Evolutionary conservation across 352 stramenopile species (phyloP), one percentile per base, ranked within the genome.

Genomic region (Halophytophthora polymorphica): DNA sequence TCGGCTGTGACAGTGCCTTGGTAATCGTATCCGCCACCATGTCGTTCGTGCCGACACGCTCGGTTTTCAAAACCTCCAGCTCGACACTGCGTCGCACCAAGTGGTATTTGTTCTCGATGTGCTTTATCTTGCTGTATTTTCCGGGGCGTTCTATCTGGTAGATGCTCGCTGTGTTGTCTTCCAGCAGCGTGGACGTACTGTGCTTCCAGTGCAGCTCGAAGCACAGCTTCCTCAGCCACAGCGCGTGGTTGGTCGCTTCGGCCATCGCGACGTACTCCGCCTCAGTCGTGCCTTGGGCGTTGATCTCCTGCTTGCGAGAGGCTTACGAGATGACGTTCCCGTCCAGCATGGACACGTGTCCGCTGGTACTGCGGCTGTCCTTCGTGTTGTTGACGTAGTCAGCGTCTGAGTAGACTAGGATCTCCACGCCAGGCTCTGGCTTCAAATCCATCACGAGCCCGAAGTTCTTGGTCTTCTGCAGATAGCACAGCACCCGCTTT

Each of bases 51-150:
- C 52, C 37, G 15, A 49, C 38, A 23, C 53, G 43, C 11, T 50
- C 17, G 21, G 53, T 37, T 17, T 36, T 15, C 1, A 71, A 29
- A 11, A 43, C 0, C 10, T 54, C 25, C 1, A 52, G 10, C 6
- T 62, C 35, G 8, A 58, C 59, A 2, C 54, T 50, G 0, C 18
- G 35, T 1, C 59, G 15, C 41, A 40, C 8, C 19, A 51, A 18
- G 44, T 74, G 53, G 36, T 58, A 74, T 21, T 61, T 58, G 31
- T 61, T 63, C 6, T 70, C 60, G 12, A 67, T 61, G 18, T 60
- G 43, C 45, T 72, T 3, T 41, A 17, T 37, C 36, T 44, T 56
- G 25, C 36, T 49, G 39, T 60, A 44, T 18, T 60, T 60, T 1
- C 38, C 45, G 15, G 53, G 45, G 3, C 37, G 13, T 14, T 42